phyloP scores from a whole-genome alignment of 2,329 filamentous ascomycete genomes.

The Akanthomyces lecanii region DNA sequence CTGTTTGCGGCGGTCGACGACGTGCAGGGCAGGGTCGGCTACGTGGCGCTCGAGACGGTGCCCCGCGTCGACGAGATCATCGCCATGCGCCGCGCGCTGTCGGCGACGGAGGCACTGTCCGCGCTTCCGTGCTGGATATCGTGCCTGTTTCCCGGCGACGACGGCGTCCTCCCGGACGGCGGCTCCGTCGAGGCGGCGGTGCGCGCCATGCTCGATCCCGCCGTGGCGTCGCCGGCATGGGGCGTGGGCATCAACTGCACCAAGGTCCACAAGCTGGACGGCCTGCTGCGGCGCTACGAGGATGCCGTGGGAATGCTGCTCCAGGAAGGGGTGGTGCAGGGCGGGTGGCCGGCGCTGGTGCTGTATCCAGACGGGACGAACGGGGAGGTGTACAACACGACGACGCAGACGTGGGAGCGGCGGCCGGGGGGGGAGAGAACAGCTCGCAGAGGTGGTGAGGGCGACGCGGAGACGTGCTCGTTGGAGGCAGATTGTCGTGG shows the following conservation, averaged over 20 bases:
- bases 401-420: constrained; percentile 56
- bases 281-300: constrained; percentile 53
- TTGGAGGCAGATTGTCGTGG: constrained; percentile 46
- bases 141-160: constrained; percentile 57
- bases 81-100: constrained; percentile 47
- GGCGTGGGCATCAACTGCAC: constrained; percentile 67
- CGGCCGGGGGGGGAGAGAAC: constrained; percentile 41
- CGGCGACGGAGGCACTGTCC: constrained; percentile 25
- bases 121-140: constrained; percentile 55
- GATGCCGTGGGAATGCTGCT: constrained; percentile 39
- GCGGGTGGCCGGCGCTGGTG: constrained; percentile 50
- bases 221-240: constrained; percentile 39
- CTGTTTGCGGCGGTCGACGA: constrained; percentile 42
- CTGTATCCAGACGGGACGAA: constrained; percentile 67
- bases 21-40: constrained; percentile 41
- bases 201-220: constrained; percentile 34
- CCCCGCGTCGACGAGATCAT: constrained; percentile 58
- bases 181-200: constrained; percentile 35
- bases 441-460: constrained; percentile 39
- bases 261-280: constrained; percentile 58
- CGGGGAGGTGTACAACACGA: constrained; percentile 63
- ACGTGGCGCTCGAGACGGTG: constrained; percentile 63
- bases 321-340: constrained; percentile 27
- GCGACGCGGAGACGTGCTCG: constrained; percentile 32
- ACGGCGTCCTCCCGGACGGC: constrained; percentile 53